phyloP scores from a whole-genome alignment of 805 yeast genomes.

The Candida ipomoeae region DNA sequence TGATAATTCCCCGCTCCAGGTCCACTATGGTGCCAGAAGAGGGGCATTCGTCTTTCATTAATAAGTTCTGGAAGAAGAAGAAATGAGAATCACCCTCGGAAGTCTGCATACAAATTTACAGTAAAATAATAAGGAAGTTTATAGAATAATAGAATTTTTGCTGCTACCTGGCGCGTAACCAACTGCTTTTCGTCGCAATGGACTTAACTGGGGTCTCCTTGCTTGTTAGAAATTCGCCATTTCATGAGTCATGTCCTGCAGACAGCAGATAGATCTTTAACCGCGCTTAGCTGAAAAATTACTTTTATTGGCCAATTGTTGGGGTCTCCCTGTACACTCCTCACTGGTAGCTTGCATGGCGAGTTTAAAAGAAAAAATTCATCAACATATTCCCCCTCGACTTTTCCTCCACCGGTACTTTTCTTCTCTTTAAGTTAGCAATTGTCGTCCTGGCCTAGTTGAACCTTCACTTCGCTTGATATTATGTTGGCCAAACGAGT shows the following conservation, averaged over 20 bases:
- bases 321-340: slow-evolving; percentile 3
- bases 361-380: slow-evolving; percentile 1
- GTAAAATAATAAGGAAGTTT: not conserved
- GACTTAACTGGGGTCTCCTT: not conserved
- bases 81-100: slow-evolving; percentile 4
- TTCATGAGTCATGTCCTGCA: slow-evolving; percentile 12
- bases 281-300: slow-evolving; percentile 38
- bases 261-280: slow-evolving; percentile 25
- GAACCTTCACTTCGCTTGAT: not conserved
- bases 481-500: slow-evolving; percentile 14
- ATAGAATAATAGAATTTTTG: slow-evolving; percentile 3
- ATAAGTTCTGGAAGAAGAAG: slow-evolving; percentile 21
- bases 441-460: not conserved
- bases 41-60: slow-evolving; percentile 11
- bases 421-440: not conserved
- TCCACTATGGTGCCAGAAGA: slow-evolving; percentile 9
- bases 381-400: not conserved
- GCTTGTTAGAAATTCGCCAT: not conserved
- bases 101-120: not conserved
- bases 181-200: not conserved
- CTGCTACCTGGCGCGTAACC: not conserved
- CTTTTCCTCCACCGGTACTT: not conserved
- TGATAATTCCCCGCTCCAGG: slow-evolving; percentile 7
- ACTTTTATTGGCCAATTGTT: slow-evolving; percentile 25
- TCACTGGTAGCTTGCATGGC: slow-evolving; percentile 1